Conservation (phyloP, 176 grass and related monocot genomes). For the sorghum (Sorghum bicolor) region Sorghum_bicolor_NCBIv3 NC_012875.2:53438001-53438500, state of each 20-base stretch:
- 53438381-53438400: background rate
- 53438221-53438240: slow-evolving; percentile 94
- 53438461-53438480: background rate
- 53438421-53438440: no score
- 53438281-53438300: background rate
- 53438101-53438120: slow-evolving; percentile 95
- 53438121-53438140: slow-evolving; percentile 64
- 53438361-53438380: background rate
- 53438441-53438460: no score
- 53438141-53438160: slow-evolving; percentile 67
- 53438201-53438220: slow-evolving; percentile 95
- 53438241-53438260: slow-evolving; percentile 50
- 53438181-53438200: slow-evolving; percentile 75
- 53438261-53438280: slow-evolving; percentile 29
- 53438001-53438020: background rate
- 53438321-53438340: background rate
- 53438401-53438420: background rate
- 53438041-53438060: background rate
- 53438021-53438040: background rate
- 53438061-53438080: background rate
- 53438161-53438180: slow-evolving; percentile 49
- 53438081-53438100: slow-evolving; percentile 67
- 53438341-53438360: background rate
- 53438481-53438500: no score
- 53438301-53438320: background rate